phyloP scores from a whole-genome alignment of 2,329 filamentous ascomycete species.

The Ceratocystis variospora region DNA sequence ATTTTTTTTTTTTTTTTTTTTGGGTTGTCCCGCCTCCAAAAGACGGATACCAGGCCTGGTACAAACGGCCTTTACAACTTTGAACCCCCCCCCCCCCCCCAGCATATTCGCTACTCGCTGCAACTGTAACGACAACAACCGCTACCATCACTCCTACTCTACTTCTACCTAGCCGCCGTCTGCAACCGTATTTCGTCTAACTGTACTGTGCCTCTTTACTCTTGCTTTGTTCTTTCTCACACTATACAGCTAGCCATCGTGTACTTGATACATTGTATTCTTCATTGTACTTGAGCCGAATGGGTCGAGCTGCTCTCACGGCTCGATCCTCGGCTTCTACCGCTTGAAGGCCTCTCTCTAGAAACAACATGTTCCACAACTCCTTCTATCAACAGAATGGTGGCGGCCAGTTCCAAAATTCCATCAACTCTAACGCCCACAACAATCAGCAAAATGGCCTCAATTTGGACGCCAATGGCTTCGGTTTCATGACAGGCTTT shows the following conservation, averaged over 20 bases:
- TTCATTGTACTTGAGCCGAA: conserved; percentile 7
- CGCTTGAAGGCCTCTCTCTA: conserved; percentile 5
- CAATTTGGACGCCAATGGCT: not conserved
- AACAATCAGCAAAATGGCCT: not conserved
- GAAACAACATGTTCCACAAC: conserved; percentile 10
- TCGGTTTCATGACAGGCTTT: conserved; percentile 2
- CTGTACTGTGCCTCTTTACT: not conserved
- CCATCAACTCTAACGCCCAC: not conserved
- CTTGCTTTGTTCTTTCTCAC: not conserved
- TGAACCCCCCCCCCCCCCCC: not conserved
- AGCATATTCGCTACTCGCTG: not conserved
- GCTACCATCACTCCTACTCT: not conserved
- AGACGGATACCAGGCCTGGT: not conserved
- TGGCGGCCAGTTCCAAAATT: conserved; percentile 4
- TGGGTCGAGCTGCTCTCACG: conserved; percentile 9
- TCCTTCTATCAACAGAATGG: not conserved
- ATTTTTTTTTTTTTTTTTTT: too few species aligned
- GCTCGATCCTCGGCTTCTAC: conserved; percentile 6
- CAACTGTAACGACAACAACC: not conserved
- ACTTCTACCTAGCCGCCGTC: not conserved
- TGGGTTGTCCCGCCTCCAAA: not conserved
- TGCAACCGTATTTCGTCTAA: not conserved
- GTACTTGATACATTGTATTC: conserved; percentile 1
- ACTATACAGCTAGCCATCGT: not conserved
- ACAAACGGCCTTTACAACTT: not conserved